Evolutionary conservation across 768 basidiomycete genomes (phyloP).

Genomic region (Dendrothele bispora): DNA sequence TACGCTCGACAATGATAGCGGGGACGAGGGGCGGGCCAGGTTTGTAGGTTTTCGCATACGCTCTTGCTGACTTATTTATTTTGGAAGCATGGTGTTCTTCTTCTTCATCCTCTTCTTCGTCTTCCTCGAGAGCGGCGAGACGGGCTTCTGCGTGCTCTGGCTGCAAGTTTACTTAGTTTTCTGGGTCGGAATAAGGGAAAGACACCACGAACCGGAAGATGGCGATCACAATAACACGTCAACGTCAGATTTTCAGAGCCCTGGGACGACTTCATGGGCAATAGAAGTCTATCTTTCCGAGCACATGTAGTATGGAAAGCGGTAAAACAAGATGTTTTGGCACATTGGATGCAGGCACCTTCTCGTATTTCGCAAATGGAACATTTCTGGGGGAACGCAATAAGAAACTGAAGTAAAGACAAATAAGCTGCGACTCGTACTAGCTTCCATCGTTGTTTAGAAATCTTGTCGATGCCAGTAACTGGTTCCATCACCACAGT

Average conservation of each 20-base stretch:
- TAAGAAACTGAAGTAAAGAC: not conserved
- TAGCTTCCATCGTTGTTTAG: conserved; percentile 91
- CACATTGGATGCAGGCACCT: conserved; percentile 97
- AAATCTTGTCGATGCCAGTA: conserved; percentile 82
- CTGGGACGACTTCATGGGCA: conserved; percentile 84
- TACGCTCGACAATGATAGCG: conserved; percentile 74
- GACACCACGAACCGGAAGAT: conserved; percentile 70
- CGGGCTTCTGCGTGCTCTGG: conserved; percentile 70
- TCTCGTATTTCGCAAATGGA: conserved; percentile 43
- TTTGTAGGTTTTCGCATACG: conserved; percentile 90
- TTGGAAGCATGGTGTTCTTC: conserved; percentile 39
- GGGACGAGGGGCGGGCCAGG: conserved; percentile 94
- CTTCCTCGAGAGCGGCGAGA: conserved; percentile 54
- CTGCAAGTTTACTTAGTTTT: conserved; percentile 32
- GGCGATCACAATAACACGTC: conserved; percentile 85
- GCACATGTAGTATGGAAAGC: conserved; percentile 97
- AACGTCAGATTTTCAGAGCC: conserved; percentile 73
- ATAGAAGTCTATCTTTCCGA: conserved; percentile 76
- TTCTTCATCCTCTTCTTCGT: conserved; percentile 36
- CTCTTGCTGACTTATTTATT: conserved; percentile 78
- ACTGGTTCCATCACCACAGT: conserved; percentile 99
- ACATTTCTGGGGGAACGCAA: conserved; percentile 39
- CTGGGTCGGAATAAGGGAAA: not conserved
- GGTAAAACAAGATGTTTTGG: conserved; percentile 83
- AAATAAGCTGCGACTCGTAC: conserved; percentile 44